These are phyloP conservation scores for Leccinum rimulosum DNA, from an alignment of 768 basidiomycete species.

Conservation along the genomic window DNA sequence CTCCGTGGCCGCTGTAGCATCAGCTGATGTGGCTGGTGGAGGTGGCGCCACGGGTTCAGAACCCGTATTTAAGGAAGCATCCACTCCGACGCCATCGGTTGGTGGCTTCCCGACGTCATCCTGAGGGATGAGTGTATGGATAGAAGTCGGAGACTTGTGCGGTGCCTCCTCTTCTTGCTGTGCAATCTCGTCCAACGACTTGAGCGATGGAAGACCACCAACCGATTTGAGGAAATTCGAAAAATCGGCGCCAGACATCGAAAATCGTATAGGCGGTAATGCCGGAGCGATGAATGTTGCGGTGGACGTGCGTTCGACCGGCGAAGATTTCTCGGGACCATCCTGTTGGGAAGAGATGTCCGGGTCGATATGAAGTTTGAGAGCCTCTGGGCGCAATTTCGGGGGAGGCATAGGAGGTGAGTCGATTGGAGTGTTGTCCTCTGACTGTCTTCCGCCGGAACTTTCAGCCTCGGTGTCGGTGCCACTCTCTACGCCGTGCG, in stretches of 20 bases:
- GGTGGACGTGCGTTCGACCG: slow-evolving; percentile 63
- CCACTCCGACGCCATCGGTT: neutral
- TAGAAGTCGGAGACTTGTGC: slow-evolving; percentile 21
- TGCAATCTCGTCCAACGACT: slow-evolving; percentile 46
- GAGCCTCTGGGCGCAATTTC: slow-evolving; percentile 36
- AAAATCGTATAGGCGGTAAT: slow-evolving; percentile 88
- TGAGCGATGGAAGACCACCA: slow-evolving; percentile 46
- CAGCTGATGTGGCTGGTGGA: neutral
- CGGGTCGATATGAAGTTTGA: slow-evolving; percentile 25
- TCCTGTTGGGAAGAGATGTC: slow-evolving; percentile 31
- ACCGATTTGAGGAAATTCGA: slow-evolving; percentile 65
- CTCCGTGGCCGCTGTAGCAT: slow-evolving; percentile 13
- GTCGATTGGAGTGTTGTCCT: slow-evolving; percentile 22
- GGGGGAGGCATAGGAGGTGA: slow-evolving; percentile 45
- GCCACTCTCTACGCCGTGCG: slow-evolving; percentile 69
- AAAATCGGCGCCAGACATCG: slow-evolving; percentile 81
- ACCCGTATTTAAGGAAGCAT: neutral
- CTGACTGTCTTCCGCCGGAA: slow-evolving; percentile 36
- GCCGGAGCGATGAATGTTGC: slow-evolving; percentile 85
- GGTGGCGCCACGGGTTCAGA: neutral
- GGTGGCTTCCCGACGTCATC: slow-evolving; percentile 1
- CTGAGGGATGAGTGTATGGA: slow-evolving; percentile 14
- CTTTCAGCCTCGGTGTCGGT: slow-evolving; percentile 67
- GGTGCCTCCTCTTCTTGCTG: slow-evolving; percentile 37
- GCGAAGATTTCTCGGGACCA: slow-evolving; percentile 55